Percentiles rank a stretch among this genome's conserved stretches.
Evolutionary conservation across 1,139 yeast species (phyloP).

Genomic region (Pichia sp.): DNA sequence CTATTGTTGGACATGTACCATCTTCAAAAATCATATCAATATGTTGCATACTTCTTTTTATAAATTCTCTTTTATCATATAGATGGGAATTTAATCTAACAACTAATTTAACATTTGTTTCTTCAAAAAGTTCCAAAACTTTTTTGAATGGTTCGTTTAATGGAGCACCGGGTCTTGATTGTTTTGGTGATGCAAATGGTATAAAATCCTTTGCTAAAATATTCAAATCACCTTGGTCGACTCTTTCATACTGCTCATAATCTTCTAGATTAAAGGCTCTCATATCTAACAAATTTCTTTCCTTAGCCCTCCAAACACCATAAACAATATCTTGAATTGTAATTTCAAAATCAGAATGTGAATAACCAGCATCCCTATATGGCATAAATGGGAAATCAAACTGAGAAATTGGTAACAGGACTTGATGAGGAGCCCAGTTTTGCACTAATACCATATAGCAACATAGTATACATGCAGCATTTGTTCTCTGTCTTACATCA

Average conservation of each 20-base stretch:
- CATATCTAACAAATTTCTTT: constrained; percentile 78
- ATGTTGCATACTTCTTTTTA: constrained; percentile 77
- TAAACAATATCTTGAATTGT: constrained; percentile 92
- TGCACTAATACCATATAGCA: constrained; percentile 94
- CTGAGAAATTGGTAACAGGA: constrained; percentile 87
- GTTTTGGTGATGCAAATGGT: constrained; percentile 97
- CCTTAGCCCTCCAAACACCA: constrained; percentile 98
- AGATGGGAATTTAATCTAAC: constrained; percentile 88
- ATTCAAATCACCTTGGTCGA: constrained; percentile 95
- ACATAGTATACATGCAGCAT: constrained; percentile 89
- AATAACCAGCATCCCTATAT: constrained; percentile 95
- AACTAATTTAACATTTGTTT: constrained; percentile 75
- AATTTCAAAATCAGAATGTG: constrained; percentile 88
- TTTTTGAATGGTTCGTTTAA: constrained; percentile 70
- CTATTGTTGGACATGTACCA: constrained; percentile 95
- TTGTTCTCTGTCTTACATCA: constrained; percentile 75
- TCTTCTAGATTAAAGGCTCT: constrained; percentile 88
- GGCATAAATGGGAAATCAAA: constrained; percentile 91
- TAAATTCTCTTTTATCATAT: constrained; percentile 79
- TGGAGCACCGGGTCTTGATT: constrained; percentile 43
- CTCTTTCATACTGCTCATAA: constrained; percentile 89
- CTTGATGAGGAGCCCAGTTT: constrained; percentile 98
- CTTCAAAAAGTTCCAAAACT: constrained; percentile 69
- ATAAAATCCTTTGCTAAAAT: constrained; percentile 87
- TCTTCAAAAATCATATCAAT: constrained; percentile 95